Evolutionary conservation across 164 flowering plant genomes (phyloP).

Genomic region (Santalum album): DNA sequence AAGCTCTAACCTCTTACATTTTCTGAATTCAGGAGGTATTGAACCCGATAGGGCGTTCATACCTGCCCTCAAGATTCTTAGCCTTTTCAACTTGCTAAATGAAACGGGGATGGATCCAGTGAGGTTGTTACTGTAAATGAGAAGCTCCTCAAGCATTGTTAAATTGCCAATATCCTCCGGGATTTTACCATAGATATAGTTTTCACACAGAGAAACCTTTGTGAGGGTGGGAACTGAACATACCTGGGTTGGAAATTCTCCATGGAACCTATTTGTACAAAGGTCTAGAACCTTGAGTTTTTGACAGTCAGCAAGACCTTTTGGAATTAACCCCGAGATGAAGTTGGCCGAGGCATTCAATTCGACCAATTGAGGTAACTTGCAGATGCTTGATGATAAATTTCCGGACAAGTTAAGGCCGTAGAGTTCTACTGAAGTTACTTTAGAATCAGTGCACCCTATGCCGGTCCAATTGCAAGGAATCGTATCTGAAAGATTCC

Average conservation of each 20-base stretch:
- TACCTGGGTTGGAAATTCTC: not conserved
- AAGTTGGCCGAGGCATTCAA: not conserved
- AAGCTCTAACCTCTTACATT: conserved; percentile 32
- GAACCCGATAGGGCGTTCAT: conserved; percentile 36
- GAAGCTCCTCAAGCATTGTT: not conserved
- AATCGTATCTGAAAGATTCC: not conserved
- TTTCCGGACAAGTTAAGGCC: not conserved
- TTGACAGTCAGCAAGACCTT: not conserved
- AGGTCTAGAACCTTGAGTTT: not conserved
- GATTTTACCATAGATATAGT: not conserved
- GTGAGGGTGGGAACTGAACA: not conserved
- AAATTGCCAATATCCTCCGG: not conserved
- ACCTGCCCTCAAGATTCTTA: conserved; percentile 44
- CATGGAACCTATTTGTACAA: not conserved
- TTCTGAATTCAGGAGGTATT: conserved; percentile 48
- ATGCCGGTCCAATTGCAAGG: not conserved
- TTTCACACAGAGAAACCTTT: not conserved
- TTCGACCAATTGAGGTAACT: not conserved
- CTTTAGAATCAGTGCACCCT: not conserved
- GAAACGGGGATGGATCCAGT: not conserved
- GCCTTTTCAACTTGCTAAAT: conserved; percentile 22
- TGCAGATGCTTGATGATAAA: not conserved
- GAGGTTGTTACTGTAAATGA: not conserved
- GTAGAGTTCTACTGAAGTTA: not conserved
- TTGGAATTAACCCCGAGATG: conserved; percentile 1